Evolutionary conservation across 306 rosid species (phyloP), one percentile per base, ranked within the genome.

Genomic region (Cicer judaicum): DNA sequence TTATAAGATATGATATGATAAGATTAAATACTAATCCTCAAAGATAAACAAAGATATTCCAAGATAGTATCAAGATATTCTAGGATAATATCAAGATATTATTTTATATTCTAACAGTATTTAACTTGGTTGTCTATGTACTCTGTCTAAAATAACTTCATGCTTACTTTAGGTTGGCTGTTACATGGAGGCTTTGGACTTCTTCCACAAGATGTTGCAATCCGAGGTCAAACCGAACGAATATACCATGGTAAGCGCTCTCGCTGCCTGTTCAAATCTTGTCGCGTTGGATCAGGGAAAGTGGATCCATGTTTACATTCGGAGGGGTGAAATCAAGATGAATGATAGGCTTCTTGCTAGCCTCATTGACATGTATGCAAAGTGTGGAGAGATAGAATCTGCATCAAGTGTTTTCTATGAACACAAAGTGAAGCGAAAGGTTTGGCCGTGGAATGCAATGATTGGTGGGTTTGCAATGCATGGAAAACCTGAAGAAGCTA

Each of bases 391-490:
- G 76, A 78, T 87, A 60, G 89, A 86, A 55, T 76, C 78, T 56
- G 91, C 92, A 67, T 62, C 74, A n/a, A 83, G 61, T 61, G 76
- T 87, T 71, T 91, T 91, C 76, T 10, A 21, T 6, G 80, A 78
- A 49, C 62, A 61, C 64, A 64, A 29, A 34, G 62, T 71, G 43
- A 83, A 83, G 78, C 64, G 72, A 41, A 86, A 67, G 47, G 89
- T 89, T 77, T 83, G 92, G 91, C 86, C 89, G 29, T 89, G 97
- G 94, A 87, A 87, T 87, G 89, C 94, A 62, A 81, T 91, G 81
- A 86, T 89, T 79, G 90, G 89, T 78, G 97, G 94, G 78, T 83
- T 91, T 79, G 92, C 92, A 54, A 82, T 79, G 86, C 88, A 84
- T 64, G 97, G 97, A 57, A 84, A 84, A 74, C 87, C 92, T 57